A percentile compares a stretch with the other conserved stretches of the same genome.
Evolutionary conservation across 1,284 basidiomycete genomes (phyloP).

Genomic region (Xerocomus subilludens): DNA sequence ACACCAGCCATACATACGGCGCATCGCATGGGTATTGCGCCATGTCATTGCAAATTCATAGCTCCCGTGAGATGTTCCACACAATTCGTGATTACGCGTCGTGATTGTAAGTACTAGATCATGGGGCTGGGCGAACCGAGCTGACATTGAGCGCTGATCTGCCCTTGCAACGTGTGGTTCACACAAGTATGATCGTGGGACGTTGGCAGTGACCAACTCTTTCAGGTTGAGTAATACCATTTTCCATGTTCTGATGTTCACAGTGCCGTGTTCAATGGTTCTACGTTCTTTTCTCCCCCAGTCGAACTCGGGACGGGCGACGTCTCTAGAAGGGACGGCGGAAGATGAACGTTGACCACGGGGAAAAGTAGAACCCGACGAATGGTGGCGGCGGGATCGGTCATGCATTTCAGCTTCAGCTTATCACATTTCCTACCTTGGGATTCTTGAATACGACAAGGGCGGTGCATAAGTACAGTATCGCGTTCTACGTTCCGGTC

Average conservation of each 20-base stretch:
- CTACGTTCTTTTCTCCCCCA: not conserved
- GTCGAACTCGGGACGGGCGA: not conserved
- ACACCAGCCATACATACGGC: too few species aligned
- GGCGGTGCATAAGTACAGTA: not conserved
- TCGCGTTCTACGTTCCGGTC: not conserved
- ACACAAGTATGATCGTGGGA: too few species aligned
- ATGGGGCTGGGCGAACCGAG: not conserved
- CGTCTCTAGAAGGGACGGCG: not conserved
- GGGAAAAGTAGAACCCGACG: not conserved
- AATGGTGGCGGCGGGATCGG: not conserved
- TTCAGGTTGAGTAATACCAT: too few species aligned
- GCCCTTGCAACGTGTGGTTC: too few species aligned
- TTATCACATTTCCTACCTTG: not conserved
- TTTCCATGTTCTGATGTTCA: too few species aligned
- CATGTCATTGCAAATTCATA: not conserved
- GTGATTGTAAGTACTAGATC: not conserved
- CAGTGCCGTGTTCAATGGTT: too few species aligned
- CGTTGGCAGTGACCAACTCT: too few species aligned
- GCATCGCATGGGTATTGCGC: too few species aligned
- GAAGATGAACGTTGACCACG: not conserved
- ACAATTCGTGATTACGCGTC: not conserved
- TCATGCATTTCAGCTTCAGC: not conserved
- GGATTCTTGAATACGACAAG: not conserved
- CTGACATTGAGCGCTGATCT: not conserved
- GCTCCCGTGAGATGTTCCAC: not conserved